Conservation (phyloP, 106 monocot genomes). For the Allium cepa region DNA sequence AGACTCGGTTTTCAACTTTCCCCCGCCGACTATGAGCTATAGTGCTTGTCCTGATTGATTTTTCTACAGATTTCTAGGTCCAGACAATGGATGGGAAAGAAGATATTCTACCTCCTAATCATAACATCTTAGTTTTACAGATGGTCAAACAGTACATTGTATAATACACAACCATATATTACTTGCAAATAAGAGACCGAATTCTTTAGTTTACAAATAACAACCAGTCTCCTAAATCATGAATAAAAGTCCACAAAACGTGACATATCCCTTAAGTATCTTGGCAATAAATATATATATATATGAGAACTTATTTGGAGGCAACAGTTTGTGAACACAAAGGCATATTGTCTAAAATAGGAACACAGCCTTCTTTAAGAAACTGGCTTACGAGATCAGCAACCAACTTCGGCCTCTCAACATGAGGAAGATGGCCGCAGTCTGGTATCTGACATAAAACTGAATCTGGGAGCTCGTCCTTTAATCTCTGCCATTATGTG, state of each 20-base stretch:
- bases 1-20: too few species aligned
- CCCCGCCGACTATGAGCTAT: too few species aligned
- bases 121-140: too few species aligned
- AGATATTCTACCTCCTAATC: too few species aligned
- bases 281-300: not conserved
- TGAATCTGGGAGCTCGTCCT: conserved; percentile 35
- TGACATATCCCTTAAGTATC: not conserved
- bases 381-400: conserved; percentile 29
- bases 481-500: conserved; percentile 27
- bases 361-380: conserved; percentile 1
- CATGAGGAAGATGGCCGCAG: conserved; percentile 63
- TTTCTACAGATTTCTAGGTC: too few species aligned
- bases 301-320: not conserved
- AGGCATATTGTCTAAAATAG: not conserved
- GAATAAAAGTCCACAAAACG: not conserved
- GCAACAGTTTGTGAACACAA: not conserved
- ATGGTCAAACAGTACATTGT: too few species aligned
- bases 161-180: too few species aligned
- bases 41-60: too few species aligned
- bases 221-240: not conserved
- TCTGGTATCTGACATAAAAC: conserved; percentile 32
- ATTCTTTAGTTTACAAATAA: not conserved
- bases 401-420: conserved; percentile 38
- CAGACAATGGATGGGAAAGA: too few species aligned
- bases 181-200: not conserved